Evolutionary conservation across 345 rosid genomes (phyloP), one percentile per base, ranked within the genome.

Genomic region (Rhodamnia argentea): DNA sequence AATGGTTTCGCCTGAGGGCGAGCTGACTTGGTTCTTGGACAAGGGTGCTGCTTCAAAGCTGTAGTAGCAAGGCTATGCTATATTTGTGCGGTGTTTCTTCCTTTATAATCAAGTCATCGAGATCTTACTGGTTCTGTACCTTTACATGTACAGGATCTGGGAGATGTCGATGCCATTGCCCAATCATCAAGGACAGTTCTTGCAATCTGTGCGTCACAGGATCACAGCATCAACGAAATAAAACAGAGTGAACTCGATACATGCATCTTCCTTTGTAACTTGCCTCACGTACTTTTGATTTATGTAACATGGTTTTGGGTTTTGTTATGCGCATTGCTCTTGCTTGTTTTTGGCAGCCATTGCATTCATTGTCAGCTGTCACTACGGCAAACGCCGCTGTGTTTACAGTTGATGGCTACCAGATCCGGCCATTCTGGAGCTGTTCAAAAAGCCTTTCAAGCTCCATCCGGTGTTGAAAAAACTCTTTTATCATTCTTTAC

Each of bases 11-110:
- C 96, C 98, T 15, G 98, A 96, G 88, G 96, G 91, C 1, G 96
- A 97, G 87, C 82, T 95, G 14, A 91, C 94, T 89, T 97, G 95
- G 98, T 94, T 94, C 90, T 89, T 97, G 87, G 99, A 96, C 90
- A 95, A 92, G 87, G 94, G 85, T 70, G 98, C 99, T 0, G 92
- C 93, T 87, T 94, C 99, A 13, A 94, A 94, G 90, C 95, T 96
- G 27, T 90, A 91, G 86, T 70, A 37, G 81, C 14, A 37, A 18
- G 47, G 81, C 13, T 37, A 18, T 37, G 81, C 81, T 20, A 70
- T 85, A 55, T n/a, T 40, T 83, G 62, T 24, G 50, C 5, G 20
- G 13, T 75, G 57, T 29, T 9, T 76, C 50, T 29, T 37, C 51
- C 42, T 83, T 53, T 47, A 24, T 54, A 84, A 44, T 83, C 22